A percentile compares a stretch with the other conserved stretches of the same genome.
Evolutionary conservation across 495 filamentous ascomycete species (phyloP).

Genomic region (Chaetomium fimeti): DNA sequence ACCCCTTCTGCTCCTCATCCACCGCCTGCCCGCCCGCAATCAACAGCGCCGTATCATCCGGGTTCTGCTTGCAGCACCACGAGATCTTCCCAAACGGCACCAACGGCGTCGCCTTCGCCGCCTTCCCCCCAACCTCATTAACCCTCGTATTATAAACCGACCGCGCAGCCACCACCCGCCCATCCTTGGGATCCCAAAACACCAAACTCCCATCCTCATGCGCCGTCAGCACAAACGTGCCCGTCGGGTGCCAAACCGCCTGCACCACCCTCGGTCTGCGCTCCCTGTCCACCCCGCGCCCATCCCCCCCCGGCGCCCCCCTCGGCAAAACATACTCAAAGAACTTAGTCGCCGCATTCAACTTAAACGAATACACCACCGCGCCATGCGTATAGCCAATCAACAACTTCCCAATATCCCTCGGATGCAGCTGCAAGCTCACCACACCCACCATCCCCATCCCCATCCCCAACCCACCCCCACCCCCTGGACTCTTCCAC

Average conservation of each 20-base stretch:
- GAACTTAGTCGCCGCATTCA: slow-evolving; percentile 70
- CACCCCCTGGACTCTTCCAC: slow-evolving; percentile 43
- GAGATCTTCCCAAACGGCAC: slow-evolving; percentile 69
- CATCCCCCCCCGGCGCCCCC: slow-evolving; percentile 84
- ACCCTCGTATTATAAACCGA: slow-evolving; percentile 72
- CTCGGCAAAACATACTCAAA: slow-evolving; percentile 79
- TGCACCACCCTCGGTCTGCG: slow-evolving; percentile 71
- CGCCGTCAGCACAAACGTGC: slow-evolving; percentile 81
- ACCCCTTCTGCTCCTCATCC: slow-evolving; percentile 62
- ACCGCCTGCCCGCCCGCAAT: slow-evolving; percentile 75
- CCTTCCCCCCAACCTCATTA: slow-evolving; percentile 49
- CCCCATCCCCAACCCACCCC: slow-evolving; percentile 36
- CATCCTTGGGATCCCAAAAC: slow-evolving; percentile 93
- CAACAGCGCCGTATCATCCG: slow-evolving; percentile 86
- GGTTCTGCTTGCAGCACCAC: slow-evolving; percentile 91
- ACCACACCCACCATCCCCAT: slow-evolving; percentile 42
- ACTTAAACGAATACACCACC: slow-evolving; percentile 89
- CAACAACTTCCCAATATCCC: slow-evolving; percentile 87
- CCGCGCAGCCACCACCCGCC: slow-evolving; percentile 77
- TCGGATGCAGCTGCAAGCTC: slow-evolving; percentile 79
- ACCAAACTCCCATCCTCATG: slow-evolving; percentile 89
- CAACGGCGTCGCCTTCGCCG: slow-evolving; percentile 40
- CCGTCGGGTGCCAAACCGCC: slow-evolving; percentile 91
- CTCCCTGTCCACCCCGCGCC: slow-evolving; percentile 44
- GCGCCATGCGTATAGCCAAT: slow-evolving; percentile 86